Evolutionary conservation across 306 rosid species (phyloP).

Genomic region (Cicer cuneatum): DNA sequence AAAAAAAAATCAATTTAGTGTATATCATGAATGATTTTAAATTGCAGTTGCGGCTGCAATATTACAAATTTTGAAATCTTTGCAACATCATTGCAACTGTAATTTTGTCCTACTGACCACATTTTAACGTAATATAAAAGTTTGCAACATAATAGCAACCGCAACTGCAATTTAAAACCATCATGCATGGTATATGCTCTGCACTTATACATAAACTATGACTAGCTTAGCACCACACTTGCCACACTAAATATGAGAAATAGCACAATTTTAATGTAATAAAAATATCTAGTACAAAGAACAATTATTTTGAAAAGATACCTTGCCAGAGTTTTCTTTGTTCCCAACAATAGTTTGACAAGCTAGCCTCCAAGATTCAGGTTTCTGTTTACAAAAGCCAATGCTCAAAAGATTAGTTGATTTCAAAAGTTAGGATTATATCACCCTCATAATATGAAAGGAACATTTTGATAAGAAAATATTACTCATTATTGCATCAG

Average conservation of each 20-base stretch:
- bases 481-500: background rate
- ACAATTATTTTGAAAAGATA: conserved; percentile 45
- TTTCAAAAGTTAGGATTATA: conserved; percentile 10
- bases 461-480: background rate
- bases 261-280: background rate
- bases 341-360: conserved; percentile 98
- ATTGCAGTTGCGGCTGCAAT: no score
- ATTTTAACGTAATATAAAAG: no score
- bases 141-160: no score
- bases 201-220: background rate
- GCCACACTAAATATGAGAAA: conserved; percentile 11
- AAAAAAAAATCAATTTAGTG: no score
- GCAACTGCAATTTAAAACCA: no score
- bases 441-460: background rate
- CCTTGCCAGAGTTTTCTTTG: conserved; percentile 92
- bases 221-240: background rate
- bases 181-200: background rate
- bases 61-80: no score
- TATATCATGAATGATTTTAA: no score
- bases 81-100: no score
- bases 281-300: conserved; percentile 12
- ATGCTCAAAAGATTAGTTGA: conserved; percentile 21
- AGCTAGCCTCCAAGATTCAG: conserved; percentile 94
- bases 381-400: conserved; percentile 63
- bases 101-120: no score